These are phyloP conservation scores for Kodamaea leandrae DNA, from an alignment of 805 yeast genomes.

Conservation along the genomic window DNA sequence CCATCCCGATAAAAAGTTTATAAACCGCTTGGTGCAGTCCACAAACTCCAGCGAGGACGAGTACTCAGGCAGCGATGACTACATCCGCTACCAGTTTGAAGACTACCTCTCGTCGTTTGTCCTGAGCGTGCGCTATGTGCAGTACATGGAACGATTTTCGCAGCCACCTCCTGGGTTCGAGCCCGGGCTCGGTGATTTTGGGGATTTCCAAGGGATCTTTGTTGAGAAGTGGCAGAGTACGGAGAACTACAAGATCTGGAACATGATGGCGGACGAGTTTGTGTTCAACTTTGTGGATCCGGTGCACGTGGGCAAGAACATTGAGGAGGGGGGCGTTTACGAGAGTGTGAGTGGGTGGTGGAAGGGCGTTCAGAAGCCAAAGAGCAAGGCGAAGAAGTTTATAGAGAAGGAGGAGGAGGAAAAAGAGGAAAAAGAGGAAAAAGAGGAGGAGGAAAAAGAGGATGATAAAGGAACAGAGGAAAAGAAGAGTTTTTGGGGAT, in stretches of 20 bases:
- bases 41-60: conserved; percentile 28
- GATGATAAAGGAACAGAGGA: conserved; percentile 2
- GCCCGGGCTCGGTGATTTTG: conserved; percentile 26
- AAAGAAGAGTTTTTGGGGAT: conserved; percentile 6
- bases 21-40: conserved; percentile 47
- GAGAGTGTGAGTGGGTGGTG: conserved; percentile 25
- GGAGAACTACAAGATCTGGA: conserved; percentile 40
- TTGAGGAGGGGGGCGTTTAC: conserved; percentile 14
- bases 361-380: conserved; percentile 10
- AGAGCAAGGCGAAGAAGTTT: too few relatives aligned
- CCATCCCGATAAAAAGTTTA: conserved; percentile 68
- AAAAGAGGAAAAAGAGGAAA: conserved; percentile 12
- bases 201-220: conserved; percentile 32
- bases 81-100: conserved; percentile 82
- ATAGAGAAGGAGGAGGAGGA: conserved; percentile 3
- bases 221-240: conserved; percentile 33
- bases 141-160: conserved; percentile 44
- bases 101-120: conserved; percentile 80
- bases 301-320: conserved; percentile 31
- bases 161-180: conserved; percentile 44
- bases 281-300: conserved; percentile 44
- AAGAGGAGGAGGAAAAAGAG: conserved; percentile 10
- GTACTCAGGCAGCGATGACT: conserved; percentile 64
- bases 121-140: conserved; percentile 67
- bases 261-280: conserved; percentile 41